Evolutionary conservation across 441 rosid species (phyloP).

Genomic region (Eutrema salsugineum): DNA sequence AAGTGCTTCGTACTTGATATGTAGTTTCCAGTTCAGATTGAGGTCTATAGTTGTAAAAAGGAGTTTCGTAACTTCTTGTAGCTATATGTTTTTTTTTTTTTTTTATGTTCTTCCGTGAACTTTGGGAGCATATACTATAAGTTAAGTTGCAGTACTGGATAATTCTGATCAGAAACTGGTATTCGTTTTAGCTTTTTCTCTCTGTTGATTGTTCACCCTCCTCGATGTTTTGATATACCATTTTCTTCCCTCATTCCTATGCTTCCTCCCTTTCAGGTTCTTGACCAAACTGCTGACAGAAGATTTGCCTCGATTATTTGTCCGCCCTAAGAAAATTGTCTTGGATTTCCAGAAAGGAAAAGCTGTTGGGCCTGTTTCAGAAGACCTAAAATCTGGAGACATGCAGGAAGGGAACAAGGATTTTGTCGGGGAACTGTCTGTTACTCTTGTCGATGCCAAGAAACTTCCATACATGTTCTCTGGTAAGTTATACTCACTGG

Average conservation of each 20-base stretch:
- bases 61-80: neutral
- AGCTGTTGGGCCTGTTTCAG: slow-evolving; percentile 83
- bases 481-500: slow-evolving; percentile 41
- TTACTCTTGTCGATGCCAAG: slow-evolving; percentile 89
- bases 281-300: slow-evolving; percentile 88
- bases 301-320: slow-evolving; percentile 90
- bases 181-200: neutral
- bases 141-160: neutral
- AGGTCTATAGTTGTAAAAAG: neutral
- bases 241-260: neutral
- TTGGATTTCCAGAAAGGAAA: slow-evolving; percentile 92
- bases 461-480: slow-evolving; percentile 71
- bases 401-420: slow-evolving; percentile 84
- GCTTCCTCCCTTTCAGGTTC: slow-evolving; percentile 53
- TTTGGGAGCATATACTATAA: neutral
- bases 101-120: neutral
- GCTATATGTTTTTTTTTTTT: neutral
- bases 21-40: neutral
- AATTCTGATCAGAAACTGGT: neutral
- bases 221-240: neutral
- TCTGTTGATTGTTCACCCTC: neutral
- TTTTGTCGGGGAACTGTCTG: slow-evolving; percentile 91
- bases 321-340: slow-evolving; percentile 95
- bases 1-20: neutral
- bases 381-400: slow-evolving; percentile 72